A percentile compares a stretch with the other conserved stretches of the same genome.
Evolutionary conservation across 2,329 filamentous ascomycete genomes (phyloP).

Genomic region (Talaromyces verruculosus): DNA sequence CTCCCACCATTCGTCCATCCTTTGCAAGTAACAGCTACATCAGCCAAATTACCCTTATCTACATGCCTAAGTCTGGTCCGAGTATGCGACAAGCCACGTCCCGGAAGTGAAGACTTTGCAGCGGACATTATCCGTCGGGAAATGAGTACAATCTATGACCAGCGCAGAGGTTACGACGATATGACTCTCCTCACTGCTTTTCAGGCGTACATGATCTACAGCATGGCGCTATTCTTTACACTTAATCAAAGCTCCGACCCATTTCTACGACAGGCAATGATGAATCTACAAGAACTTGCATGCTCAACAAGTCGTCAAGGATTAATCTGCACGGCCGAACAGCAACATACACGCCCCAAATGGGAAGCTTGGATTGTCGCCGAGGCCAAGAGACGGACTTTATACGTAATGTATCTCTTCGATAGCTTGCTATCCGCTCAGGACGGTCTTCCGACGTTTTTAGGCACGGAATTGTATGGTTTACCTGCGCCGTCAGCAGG

Average conservation of each 20-base stretch:
- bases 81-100: slow-evolving; percentile 29
- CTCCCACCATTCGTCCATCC: slow-evolving; percentile 32
- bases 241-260: slow-evolving; percentile 28
- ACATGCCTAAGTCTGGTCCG: slow-evolving; percentile 33
- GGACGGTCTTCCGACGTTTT: slow-evolving; percentile 48
- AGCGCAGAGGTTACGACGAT: slow-evolving; percentile 26
- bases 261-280: slow-evolving; percentile 47
- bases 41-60: slow-evolving; percentile 25
- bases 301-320: slow-evolving; percentile 43
- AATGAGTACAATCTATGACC: slow-evolving; percentile 24
- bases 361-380: slow-evolving; percentile 58
- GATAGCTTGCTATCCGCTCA: slow-evolving; percentile 51
- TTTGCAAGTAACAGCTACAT: slow-evolving; percentile 22
- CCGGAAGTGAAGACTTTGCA: slow-evolving; percentile 31
- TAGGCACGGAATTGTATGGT: slow-evolving; percentile 51
- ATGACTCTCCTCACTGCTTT: slow-evolving; percentile 47
- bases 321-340: slow-evolving; percentile 48
- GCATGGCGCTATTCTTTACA: slow-evolving; percentile 51
- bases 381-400: slow-evolving; percentile 53
- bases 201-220: slow-evolving; percentile 57
- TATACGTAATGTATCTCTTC: slow-evolving; percentile 57
- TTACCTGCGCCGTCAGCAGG: slow-evolving; percentile 47
- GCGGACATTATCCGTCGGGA: slow-evolving; percentile 26
- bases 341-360: slow-evolving; percentile 39
- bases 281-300: slow-evolving; percentile 54